Evolutionary conservation across 345 rosid genomes (phyloP).

Genomic region (Lepidium africanum): DNA sequence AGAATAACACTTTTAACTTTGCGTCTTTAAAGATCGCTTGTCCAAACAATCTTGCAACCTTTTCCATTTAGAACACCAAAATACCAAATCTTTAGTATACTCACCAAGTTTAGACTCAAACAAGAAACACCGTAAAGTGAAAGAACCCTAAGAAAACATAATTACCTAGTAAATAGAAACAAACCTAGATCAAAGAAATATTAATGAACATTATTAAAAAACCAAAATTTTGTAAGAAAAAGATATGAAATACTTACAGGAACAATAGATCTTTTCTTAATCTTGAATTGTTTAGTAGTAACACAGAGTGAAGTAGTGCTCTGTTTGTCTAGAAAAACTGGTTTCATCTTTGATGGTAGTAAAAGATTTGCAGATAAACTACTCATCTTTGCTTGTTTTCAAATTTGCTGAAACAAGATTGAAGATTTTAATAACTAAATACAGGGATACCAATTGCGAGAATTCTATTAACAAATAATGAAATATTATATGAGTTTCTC

Average conservation of each 20-base stretch:
- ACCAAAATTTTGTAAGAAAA: not conserved
- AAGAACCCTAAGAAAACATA: not conserved
- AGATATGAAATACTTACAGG: conserved; percentile 42
- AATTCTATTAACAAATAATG: not conserved
- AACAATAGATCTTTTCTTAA: conserved; percentile 30
- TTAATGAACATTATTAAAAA: not conserved
- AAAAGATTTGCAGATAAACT: conserved; percentile 13
- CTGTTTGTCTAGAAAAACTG: conserved; percentile 35
- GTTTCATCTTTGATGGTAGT: conserved; percentile 39
- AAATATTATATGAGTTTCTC: no score
- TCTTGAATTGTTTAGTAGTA: conserved; percentile 35
- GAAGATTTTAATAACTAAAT: not conserved
- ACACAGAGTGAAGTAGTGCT: conserved; percentile 31
- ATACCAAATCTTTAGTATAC: no score
- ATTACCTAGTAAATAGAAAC: not conserved
- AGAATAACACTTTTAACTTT: conserved; percentile 65
- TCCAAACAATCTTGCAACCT: conserved; percentile 90
- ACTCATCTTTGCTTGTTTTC: not conserved
- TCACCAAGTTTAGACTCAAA: not conserved
- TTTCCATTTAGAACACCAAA: no score
- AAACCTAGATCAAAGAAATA: no score
- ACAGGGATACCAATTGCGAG: not conserved
- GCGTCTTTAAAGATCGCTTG: conserved; percentile 85
- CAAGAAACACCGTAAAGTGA: not conserved
- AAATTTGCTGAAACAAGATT: not conserved